phyloP scores from a whole-genome alignment of 2,329 filamentous ascomycete genomes.

The Ceratocystis smalleyi region DNA sequence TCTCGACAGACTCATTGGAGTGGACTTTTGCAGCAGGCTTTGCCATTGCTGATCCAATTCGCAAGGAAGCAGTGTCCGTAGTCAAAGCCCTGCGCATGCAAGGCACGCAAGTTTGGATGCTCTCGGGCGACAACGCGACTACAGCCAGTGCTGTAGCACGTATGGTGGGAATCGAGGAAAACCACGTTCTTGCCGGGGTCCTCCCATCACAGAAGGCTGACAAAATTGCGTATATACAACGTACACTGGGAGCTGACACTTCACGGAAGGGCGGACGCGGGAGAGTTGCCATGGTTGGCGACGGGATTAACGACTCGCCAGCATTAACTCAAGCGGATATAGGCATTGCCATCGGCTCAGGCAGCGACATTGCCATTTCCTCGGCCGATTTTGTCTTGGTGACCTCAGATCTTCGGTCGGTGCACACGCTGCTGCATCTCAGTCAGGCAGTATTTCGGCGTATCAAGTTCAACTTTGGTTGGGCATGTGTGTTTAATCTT shows the following conservation, averaged over 20 bases:
- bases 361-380: constrained; percentile 69
- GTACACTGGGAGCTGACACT: constrained; percentile 28
- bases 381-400: constrained; percentile 72
- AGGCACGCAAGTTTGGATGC: constrained; percentile 72
- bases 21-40: constrained; percentile 50
- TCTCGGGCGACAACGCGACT: constrained; percentile 78
- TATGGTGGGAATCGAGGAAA: constrained; percentile 54
- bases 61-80: constrained; percentile 52
- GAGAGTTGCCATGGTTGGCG: constrained; percentile 68
- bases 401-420: constrained; percentile 50
- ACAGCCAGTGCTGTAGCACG: constrained; percentile 67
- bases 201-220: constrained; percentile 69
- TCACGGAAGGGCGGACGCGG: constrained; percentile 25
- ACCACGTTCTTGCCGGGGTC: constrained; percentile 73
- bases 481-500: constrained; percentile 72
- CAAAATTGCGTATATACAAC: constrained; percentile 49
- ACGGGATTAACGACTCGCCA: constrained; percentile 79
- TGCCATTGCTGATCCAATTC: constrained; percentile 66
- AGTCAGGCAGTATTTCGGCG: constrained; percentile 57
- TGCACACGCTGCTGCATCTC: constrained; percentile 59
- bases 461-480: constrained; percentile 72
- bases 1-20: constrained; percentile 21
- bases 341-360: constrained; percentile 68
- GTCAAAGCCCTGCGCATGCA: constrained; percentile 47
- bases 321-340: constrained; percentile 68